These are phyloP conservation scores for Serendipita sp. DNA, from an alignment of 768 basidiomycete species.

Conservation along the genomic window DNA sequence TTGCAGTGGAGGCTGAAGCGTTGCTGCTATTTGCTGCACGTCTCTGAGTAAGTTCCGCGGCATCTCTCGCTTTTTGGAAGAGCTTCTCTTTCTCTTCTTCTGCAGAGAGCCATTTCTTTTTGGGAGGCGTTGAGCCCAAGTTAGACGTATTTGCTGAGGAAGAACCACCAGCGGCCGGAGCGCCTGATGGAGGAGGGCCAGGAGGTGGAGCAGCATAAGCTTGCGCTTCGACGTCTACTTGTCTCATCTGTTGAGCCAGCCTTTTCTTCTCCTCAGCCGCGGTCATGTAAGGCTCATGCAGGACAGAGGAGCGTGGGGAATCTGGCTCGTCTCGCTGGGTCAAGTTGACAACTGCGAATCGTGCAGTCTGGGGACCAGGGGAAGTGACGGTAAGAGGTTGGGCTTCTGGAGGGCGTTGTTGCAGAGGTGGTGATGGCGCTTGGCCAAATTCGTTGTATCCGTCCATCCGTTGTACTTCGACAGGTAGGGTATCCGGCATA, in stretches of 20 bases:
- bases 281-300: conserved; percentile 13
- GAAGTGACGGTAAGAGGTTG: background rate
- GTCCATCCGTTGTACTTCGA: background rate
- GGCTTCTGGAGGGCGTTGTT: background rate
- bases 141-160: background rate
- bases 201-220: background rate
- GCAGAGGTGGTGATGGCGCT: background rate
- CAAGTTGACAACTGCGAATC: conserved; percentile 28
- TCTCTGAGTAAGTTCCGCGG: conserved; percentile 1
- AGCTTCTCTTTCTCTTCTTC: conserved; percentile 1
- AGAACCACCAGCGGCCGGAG: background rate
- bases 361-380: background rate
- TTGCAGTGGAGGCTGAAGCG: conserved; percentile 5
- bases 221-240: background rate
- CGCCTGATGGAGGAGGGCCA: background rate
- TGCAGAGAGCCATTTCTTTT: conserved; percentile 1
- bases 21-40: background rate
- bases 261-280: conserved; percentile 32
- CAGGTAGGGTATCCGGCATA: background rate
- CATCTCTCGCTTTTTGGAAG: background rate
- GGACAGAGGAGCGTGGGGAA: background rate
- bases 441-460: background rate
- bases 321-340: conserved; percentile 19
- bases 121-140: background rate
- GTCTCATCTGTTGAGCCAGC: conserved; percentile 11